phyloP scores from a whole-genome alignment of 2,329 filamentous ascomycete genomes.

The Neofusicoccum ribis region DNA sequence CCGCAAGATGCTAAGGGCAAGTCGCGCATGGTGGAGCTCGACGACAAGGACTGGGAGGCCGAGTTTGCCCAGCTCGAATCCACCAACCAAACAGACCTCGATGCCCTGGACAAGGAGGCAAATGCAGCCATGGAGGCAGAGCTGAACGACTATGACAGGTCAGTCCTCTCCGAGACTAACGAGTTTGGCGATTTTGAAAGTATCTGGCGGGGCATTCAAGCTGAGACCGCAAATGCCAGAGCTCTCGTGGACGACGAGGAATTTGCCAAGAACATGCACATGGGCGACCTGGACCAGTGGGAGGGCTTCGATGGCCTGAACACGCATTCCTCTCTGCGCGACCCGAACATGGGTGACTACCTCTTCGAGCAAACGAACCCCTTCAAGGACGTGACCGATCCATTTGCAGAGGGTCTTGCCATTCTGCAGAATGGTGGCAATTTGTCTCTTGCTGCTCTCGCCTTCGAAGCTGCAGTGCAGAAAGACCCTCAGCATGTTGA shows the following conservation, averaged over 20 bases:
- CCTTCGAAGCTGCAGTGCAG: slow-evolving; percentile 93
- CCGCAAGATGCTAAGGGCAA: slow-evolving; percentile 76
- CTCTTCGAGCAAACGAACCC: slow-evolving; percentile 94
- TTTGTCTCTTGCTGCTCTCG: slow-evolving; percentile 85
- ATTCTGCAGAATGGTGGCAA: slow-evolving; percentile 95
- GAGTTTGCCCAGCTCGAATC: slow-evolving; percentile 89
- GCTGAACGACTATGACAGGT: slow-evolving; percentile 85
- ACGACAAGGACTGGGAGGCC: slow-evolving; percentile 92
- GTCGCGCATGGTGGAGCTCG: slow-evolving; percentile 78
- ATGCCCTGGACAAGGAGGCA: slow-evolving; percentile 61
- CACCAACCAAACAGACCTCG: slow-evolving; percentile 55
- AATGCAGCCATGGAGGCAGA: slow-evolving; percentile 79
- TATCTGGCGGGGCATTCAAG: slow-evolving; percentile 81
- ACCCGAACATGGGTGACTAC: slow-evolving; percentile 83
- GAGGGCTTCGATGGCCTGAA: slow-evolving; percentile 70
- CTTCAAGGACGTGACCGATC: slow-evolving; percentile 76
- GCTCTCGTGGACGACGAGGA: slow-evolving; percentile 68
- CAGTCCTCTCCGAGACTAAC: slow-evolving; percentile 71
- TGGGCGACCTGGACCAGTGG: slow-evolving; percentile 80
- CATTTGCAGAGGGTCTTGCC: slow-evolving; percentile 88
- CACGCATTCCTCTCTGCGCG: slow-evolving; percentile 66
- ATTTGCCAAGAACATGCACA: slow-evolving; percentile 59
- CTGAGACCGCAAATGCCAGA: slow-evolving; percentile 69
- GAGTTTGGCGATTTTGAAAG: slow-evolving; percentile 87
- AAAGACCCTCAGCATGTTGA: slow-evolving; percentile 84